Conservation (phyloP, 1,284 basidiomycete species). For the Phellopilus nigrolimitatus region DNA sequence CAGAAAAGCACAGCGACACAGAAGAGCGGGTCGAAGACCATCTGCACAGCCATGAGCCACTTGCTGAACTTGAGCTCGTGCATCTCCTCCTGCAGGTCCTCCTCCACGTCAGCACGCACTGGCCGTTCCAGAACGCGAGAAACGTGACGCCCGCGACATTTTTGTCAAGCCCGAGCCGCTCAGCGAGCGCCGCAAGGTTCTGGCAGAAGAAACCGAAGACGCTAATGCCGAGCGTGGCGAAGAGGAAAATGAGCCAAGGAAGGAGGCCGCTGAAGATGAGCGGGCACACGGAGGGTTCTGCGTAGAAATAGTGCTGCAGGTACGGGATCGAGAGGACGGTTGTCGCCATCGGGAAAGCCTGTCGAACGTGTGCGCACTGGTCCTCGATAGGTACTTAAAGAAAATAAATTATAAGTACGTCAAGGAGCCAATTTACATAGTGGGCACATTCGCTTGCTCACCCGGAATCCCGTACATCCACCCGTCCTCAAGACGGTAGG, state of each 20-base stretch:
- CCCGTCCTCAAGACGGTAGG: conserved; percentile 89
- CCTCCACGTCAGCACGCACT: too few species aligned
- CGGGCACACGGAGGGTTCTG: conserved; percentile 47
- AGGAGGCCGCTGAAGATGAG: conserved; percentile 57
- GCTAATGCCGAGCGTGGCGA: conserved; percentile 86
- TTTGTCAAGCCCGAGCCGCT: conserved; percentile 80
- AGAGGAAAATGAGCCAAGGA: conserved; percentile 81
- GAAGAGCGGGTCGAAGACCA: too few species aligned
- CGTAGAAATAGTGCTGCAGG: conserved; percentile 65
- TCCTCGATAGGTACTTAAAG: conserved; percentile 17
- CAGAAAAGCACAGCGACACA: too few species aligned
- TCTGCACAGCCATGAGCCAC: too few species aligned
- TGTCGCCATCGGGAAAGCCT: conserved; percentile 28
- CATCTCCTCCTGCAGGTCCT: too few species aligned
- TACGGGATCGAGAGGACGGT: conserved; percentile 71
- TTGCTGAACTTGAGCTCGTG: too few species aligned
- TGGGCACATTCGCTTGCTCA: conserved; percentile 47
- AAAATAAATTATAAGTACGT: conserved; percentile 11
- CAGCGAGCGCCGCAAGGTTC: conserved; percentile 83
- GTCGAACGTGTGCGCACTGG: conserved; percentile 61
- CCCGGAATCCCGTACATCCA: conserved; percentile 99
- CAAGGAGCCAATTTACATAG: too few species aligned
- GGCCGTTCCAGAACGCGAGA: conserved; percentile 90
- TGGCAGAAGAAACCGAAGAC: conserved; percentile 96
- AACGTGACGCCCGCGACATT: conserved; percentile 92